Base-by-base conservation (phyloP, 495 filamentous ascomycete species). In the Trypethelium eluteriae region DNA sequence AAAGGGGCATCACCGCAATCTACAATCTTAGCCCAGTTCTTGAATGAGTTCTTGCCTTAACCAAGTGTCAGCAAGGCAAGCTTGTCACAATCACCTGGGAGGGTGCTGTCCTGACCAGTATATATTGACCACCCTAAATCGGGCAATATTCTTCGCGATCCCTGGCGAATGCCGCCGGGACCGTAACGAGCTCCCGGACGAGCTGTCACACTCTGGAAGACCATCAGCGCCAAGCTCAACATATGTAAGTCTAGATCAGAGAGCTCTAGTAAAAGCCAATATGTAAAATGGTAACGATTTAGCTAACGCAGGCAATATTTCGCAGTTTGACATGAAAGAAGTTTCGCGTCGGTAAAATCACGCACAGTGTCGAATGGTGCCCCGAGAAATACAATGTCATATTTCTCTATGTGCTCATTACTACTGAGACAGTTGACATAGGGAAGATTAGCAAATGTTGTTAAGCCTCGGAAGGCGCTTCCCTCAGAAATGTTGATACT, bases 321-420 rank as follows among this genome's bases (percentile, higher is more conserved):
- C 16, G n/a, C 7, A 5, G 5, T 53, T 5, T 5, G 2, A 53
- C 10, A 53, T 5, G 25, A 53, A 53, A 18, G 25, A 14, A 14
- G 5, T 53, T 53, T 53, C 1, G 49, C 25, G 25, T 25, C 25
- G 0, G 25, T 5, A 12, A 39, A 41, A 46, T 11, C 12, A 74
- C 75, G n/a, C 65, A 77, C 75, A 25, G 82, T 84, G 71, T 84
- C 82, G 69, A 83, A 84, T 6, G 81, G 81, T 5, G 81, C 82
- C 80, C 89, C 90, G 38, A 95, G 72, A 74, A 95, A 89, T 36
- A 90, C 91, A 75, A 94, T 93, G 67, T 95, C 91, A 71, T 86
- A 94, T 71, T 80, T 85, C 69, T 87, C 83, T 2, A 77, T 74
- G 12, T 68, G 49, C 25, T 49, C 56, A 3, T 65, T 63, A 18